phyloP scores from a whole-genome alignment of 495 filamentous ascomycete genomes.

The Xylaria longipes region DNA sequence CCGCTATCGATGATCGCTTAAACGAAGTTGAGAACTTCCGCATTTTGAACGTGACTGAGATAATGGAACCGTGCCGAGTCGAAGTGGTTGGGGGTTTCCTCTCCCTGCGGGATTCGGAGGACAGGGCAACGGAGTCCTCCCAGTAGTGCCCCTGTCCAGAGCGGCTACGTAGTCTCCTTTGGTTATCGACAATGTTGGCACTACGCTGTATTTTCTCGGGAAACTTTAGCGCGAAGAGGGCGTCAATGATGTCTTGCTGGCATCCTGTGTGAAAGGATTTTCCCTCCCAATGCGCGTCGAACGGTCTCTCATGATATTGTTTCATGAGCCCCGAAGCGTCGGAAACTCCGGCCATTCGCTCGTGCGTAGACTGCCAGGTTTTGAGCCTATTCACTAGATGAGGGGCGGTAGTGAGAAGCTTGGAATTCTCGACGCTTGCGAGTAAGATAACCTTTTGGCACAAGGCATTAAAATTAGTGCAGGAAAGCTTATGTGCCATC shows the following conservation, averaged over 20 bases:
- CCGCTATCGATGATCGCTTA: background rate
- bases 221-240: background rate
- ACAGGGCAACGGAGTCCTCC: background rate
- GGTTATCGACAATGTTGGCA: too few relatives aligned
- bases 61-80: background rate
- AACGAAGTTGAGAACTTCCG: too few relatives aligned
- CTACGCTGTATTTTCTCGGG: background rate
- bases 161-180: background rate
- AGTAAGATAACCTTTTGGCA: background rate
- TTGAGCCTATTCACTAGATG: background rate
- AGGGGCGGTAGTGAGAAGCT: background rate
- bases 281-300: background rate
- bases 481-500: background rate
- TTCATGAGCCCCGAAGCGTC: background rate
- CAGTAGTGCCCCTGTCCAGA: background rate
- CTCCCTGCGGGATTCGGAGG: background rate
- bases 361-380: background rate
- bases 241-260: background rate
- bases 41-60: background rate
- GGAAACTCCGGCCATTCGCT: background rate
- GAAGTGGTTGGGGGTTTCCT: background rate
- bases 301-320: background rate
- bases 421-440: background rate
- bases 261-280: background rate
- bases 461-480: background rate